phyloP scores from a whole-genome alignment of 75 land plant species.

The Pseudotsuga menziesii region DNA sequence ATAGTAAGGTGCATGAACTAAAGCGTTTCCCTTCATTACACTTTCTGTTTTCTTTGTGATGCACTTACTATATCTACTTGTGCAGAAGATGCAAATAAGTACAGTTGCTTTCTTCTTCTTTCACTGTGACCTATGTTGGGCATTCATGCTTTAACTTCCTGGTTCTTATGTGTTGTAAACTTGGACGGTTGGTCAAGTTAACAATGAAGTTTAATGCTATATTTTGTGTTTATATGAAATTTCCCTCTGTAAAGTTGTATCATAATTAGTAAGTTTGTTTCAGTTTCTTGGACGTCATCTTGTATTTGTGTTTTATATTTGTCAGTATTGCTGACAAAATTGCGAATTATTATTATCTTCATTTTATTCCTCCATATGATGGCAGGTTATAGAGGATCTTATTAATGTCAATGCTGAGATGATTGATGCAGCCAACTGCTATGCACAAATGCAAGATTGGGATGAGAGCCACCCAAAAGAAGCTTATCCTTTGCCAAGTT shows the following conservation, averaged over 20 bases:
- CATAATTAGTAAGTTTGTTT: too few species aligned
- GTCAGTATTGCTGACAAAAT: neutral
- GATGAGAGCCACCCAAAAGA: constrained; percentile 1
- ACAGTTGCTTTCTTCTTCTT: neutral
- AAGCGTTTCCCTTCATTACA: neutral
- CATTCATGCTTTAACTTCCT: neutral
- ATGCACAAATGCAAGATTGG: constrained; percentile 3
- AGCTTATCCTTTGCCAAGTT: neutral
- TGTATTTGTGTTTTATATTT: neutral
- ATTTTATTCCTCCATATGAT: neutral
- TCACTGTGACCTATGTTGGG: neutral
- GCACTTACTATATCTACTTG: neutral
- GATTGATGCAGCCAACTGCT: constrained; percentile 4
- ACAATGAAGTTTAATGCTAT: neutral
- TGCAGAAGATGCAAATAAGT: neutral
- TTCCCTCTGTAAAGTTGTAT: too few species aligned
- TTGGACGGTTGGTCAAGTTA: neutral
- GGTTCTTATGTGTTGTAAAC: neutral
- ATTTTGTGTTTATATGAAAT: neutral
- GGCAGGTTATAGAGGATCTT: constrained; percentile 10
- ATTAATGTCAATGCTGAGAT: constrained; percentile 9
- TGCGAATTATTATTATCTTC: neutral
- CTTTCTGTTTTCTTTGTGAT: neutral
- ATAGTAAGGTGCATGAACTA: constrained; percentile 7
- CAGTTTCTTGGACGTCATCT: too few species aligned